Conservation (phyloP, 352 stramenopile genomes). For the Thalassiosira ordinaria region DNA sequence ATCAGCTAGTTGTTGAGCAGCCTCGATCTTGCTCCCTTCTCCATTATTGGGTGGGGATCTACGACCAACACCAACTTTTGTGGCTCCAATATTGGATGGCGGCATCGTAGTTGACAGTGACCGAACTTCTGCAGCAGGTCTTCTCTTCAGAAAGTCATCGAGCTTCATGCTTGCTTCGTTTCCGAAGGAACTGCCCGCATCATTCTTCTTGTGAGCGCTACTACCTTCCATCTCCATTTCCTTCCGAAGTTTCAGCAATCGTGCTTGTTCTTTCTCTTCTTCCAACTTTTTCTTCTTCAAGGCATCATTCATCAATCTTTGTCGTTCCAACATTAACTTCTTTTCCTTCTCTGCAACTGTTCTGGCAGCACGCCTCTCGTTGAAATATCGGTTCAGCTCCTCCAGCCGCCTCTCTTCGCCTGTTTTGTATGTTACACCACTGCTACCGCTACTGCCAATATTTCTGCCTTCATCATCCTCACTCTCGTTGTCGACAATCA, state of each 20-base stretch:
- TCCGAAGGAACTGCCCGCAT: too few relatives aligned
- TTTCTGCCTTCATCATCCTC: background rate
- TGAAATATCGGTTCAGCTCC: conserved; percentile 14
- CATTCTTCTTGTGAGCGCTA: too few relatives aligned
- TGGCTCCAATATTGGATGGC: conserved; percentile 14
- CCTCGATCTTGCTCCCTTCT: too few relatives aligned
- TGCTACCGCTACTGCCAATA: background rate
- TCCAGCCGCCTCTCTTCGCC: conserved; percentile 29
- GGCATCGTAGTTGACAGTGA: conserved; percentile 30
- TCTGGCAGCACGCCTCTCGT: background rate
- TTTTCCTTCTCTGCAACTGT: too few relatives aligned
- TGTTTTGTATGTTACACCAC: conserved; percentile 6
- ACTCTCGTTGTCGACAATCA: background rate
- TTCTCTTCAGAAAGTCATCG: background rate
- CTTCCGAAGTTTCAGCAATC: too few relatives aligned
- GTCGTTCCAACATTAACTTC: too few relatives aligned
- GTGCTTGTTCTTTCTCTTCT: too few relatives aligned
- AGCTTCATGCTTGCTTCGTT: background rate
- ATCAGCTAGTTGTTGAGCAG: too few relatives aligned
- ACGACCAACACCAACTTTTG: too few relatives aligned
- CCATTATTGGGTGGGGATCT: too few relatives aligned
- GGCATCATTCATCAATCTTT: background rate
- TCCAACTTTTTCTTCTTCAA: background rate
- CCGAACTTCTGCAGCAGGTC: background rate
- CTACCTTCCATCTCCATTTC: too few relatives aligned